Evolutionary conservation across 2,329 filamentous ascomycete genomes (phyloP), one percentile per base, ranked within the genome.

Genomic region (Epichloe uncinata): DNA sequence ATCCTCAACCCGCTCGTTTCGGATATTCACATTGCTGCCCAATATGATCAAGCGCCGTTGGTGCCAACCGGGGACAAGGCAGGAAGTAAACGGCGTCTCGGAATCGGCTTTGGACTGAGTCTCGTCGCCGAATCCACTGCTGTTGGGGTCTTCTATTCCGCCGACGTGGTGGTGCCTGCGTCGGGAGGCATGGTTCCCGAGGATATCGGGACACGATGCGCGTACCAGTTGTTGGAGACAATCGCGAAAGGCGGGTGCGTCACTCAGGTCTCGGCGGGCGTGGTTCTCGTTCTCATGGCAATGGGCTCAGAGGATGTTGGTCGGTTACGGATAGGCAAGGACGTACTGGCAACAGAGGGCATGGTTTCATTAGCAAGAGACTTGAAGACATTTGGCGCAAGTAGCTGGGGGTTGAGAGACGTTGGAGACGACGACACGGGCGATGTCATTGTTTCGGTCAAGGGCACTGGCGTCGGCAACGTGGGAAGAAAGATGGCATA

Each of bases 231-330:
- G 47, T 72, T 98, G 12, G 90, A 97, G 67, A 77, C 81, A 20
- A 84, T 97, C 53, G 79, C 79, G 47, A 78, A 83, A 58, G 91
- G 90, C 11, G 93, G 93, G 1, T 95, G 88, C 63, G 85, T 87
- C 3, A 84, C 82, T 48, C 74, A 73, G 13, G 76, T 84, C 3
- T 85, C 87, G 2, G 82, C 83, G 5, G 73, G 79, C 3, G 91
- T 84, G 0, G 76, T 95, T 55, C 67, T 98, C 48, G 86, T 83
- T 16, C 73, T 98, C 54, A 98, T 98, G 93, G 88, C 90, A 35
- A 97, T 98, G 93, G 93, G 93, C 0, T 87, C 85, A 1, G 93
- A 97, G 64, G 93, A 98, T 66, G 89, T 98, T 13, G 93, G 93
- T 4, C 78, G 93, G 52, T 66, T 98, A 56, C 79, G 87, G 54